Evolutionary conservation across 1,284 basidiomycete species (phyloP), one percentile per base, ranked within the genome.

Genomic region (Porogramme epimiltina): DNA sequence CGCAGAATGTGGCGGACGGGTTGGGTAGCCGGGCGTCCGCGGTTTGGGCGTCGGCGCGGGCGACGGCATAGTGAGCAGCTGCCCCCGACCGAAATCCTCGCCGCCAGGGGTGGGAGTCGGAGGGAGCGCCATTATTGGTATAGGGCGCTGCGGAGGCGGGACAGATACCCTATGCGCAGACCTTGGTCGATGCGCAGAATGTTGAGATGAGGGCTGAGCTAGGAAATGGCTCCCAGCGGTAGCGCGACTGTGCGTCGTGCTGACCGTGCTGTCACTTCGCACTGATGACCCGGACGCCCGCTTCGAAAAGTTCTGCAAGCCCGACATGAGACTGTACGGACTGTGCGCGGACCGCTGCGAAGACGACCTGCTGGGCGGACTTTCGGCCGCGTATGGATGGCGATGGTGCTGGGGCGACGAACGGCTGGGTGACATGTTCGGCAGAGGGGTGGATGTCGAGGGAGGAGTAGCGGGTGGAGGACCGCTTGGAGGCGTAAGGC

Each of bases 131-230:
- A 76, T 78, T 18, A 75, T 83, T 0, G 87, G 87, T 4, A 84
- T 79, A 31, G 87, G 87, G 11, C 84, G 80, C 44, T 79, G 80
- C 3, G 87, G 86, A 9, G 85, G 85, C 2, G 84, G 85, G 65
- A 85, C 76, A 4, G 85, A 87, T 28, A 73, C 63, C 40, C 87
- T 75, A 65, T 69, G 85, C 13, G 74, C 62, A 4, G 76, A 70
- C 20, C 61, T 52, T 36, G 68, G 66, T 28, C 62, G 54, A 15
- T 59, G 57, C 10, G 45, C 15, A 3, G 51, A 20, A 2, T 52
- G 20, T n/a, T 52, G 56, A 18, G 44, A 45, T 10, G 51, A 39
- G 8, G 56, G 47, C 33, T 46, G 51, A 22, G 41, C 58, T 18
- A 63, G 52, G 43, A 66, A 55, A 33, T 61, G 61, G 36, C 56